Evolutionary conservation across 805 yeast species (phyloP), one percentile per base, ranked within the genome.

Genomic region (Starmerella apis): DNA sequence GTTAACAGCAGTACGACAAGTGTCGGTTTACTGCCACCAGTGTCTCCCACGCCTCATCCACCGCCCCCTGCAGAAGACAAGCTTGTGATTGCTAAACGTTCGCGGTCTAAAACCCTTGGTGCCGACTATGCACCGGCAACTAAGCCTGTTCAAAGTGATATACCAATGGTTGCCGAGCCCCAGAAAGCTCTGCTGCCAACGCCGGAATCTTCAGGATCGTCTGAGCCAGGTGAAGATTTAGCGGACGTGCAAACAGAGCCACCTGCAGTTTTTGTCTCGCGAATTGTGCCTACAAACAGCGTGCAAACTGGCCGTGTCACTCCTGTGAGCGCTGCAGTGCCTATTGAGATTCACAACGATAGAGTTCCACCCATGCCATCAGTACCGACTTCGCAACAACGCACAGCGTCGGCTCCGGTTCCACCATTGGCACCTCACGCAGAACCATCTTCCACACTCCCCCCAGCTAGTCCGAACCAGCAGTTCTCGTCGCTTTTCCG

Each of bases 21-120:
- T 25, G 10, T 25, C 14, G 35, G 35, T 4, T 2, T 28, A 3
- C 2, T 38, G 43, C 43, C 43, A 13, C 9, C 43, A 8, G 41
- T 16, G 6, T 5, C 24, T 19, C 27, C 41, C 7, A 31, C 25
- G 31, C 31, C 31, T 13, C 11, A 20, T 8, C 10, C 43, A 8
- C 16, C 20, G n/a, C 19, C 43, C 20, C 44, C 47, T 3, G 46
- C n/a, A n/a, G n/a, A 32, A 13, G 24, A 43, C 45, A 20, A 46
- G 47, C 10, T 16, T 8, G 54, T 42, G 5, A 25, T 42, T 28
- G n/a, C 35, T 2, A 11, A 54, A 18, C 48, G 59, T 3, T 14
- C 37, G 13, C 54, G 59, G 11, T 47, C 59, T 2, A 46, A 49
- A 27, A 56, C 59, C 11, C 24, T 53, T 3, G 59, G 59, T 11